Evolutionary conservation across 1,284 basidiomycete genomes (phyloP), one percentile per base, ranked within the genome.

Genomic region (Tilletia walkeri): DNA sequence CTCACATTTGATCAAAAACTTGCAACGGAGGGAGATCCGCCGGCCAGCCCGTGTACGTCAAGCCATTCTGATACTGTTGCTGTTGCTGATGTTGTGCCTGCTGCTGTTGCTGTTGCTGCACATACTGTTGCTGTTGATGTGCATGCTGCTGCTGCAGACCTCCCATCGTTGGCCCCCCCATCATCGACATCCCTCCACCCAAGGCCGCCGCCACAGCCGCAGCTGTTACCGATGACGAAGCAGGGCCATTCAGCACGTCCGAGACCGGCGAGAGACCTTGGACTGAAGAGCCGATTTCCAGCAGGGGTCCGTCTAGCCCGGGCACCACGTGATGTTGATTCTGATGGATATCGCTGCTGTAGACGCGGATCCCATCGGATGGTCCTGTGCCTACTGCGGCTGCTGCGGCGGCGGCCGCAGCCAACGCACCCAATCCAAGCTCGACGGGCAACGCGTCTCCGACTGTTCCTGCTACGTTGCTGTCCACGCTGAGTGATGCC

Each of bases 31-130:
- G 78, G 50, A 79, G 78, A 61, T 79, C 78, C 14, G 74, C 66
- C 20, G 78, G 78, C 78, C 78, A 79, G 70, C 71, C 73, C 12
- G 76, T 72, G 48, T 77, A 70, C 68, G 78, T 73, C 63, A 79
- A 34, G 1, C 59, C 59, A 63, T 18, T 39, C 45, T 45, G 39
- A 41, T 30, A n/a, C 41, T 20, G 45, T 20, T 45, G 65, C 7
- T 49, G 47, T 14, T 72, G 38, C 68, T 70, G 65, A 72, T 71
- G 69, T 67, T 72, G 74, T 56, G 41, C 34, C 24, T 73, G 71
- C 47, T 75, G 71, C 39, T 71, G 72, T 48, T 70, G 72, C 36
- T 72, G 68, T 30, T 72, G 56, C 66, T 18, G 39, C 39, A 30
- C 67, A 30, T 41, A 65, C 67, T 14, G 72, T 66, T 0, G 67